phyloP scores from a whole-genome alignment of 345 rosid genomes.

The Adansonia digitata region DNA sequence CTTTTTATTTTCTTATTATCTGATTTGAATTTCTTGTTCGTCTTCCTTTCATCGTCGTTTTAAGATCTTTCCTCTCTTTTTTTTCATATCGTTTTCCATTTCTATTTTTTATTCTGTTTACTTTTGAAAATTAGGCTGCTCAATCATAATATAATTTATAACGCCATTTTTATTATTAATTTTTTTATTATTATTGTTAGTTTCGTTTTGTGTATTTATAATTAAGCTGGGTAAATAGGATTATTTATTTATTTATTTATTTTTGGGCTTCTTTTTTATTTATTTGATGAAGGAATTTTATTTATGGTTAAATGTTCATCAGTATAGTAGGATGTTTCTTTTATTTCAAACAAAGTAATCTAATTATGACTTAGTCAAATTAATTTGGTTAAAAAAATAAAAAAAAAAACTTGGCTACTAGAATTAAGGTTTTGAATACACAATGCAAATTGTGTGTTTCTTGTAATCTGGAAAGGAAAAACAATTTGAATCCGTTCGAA shows the following conservation, averaged over 20 bases:
- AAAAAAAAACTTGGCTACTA: not conserved
- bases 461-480: not conserved
- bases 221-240: not conserved
- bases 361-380: not conserved
- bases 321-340: not conserved
- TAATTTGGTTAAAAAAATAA: not conserved
- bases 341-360: not conserved
- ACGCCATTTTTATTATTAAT: too few relatives aligned
- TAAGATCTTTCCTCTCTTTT: not conserved
- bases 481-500: not conserved
- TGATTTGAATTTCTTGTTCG: not conserved
- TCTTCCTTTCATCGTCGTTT: not conserved
- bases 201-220: not conserved
- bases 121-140: not conserved
- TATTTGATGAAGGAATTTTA: not conserved
- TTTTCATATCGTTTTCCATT: not conserved
- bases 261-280: not conserved
- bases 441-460: not conserved
- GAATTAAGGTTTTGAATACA: not conserved
- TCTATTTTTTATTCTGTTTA: not conserved
- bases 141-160: not conserved
- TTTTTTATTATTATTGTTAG: too few relatives aligned
- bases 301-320: not conserved
- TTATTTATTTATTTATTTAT: not conserved
- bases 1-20: not conserved